A percentile compares a stretch with the other conserved stretches of the same genome.
Evolutionary conservation across 257 asterid genomes (phyloP).

Genomic region (Nicotiana sylvestris): DNA sequence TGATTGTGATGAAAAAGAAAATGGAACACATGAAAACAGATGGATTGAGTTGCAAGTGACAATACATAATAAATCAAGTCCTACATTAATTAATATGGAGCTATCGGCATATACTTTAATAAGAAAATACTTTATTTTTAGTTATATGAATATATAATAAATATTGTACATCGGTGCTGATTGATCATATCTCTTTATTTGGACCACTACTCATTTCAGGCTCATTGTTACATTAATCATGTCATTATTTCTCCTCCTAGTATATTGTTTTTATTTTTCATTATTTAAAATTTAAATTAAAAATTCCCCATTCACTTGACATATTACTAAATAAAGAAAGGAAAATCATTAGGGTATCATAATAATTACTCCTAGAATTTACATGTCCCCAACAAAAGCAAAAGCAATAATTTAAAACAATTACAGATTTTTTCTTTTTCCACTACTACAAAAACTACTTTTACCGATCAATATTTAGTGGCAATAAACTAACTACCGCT

Average conservation of each 20-base stretch:
- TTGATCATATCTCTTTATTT: constrained; percentile 29
- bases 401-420: not conserved
- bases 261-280: constrained; percentile 1
- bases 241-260: constrained; percentile 33
- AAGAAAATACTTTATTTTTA: not conserved
- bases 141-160: not conserved
- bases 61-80: not conserved
- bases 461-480: too few species aligned
- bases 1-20: constrained; percentile 23
- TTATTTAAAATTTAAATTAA: not conserved
- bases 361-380: not conserved
- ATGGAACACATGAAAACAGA: constrained; percentile 25
- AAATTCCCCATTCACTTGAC: constrained; percentile 37
- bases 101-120: not conserved
- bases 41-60: constrained; percentile 6
- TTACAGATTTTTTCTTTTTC: not conserved
- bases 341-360: not conserved
- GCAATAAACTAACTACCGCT: too few species aligned
- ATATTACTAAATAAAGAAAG: constrained; percentile 12
- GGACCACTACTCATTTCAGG: constrained; percentile 52
- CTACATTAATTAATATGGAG: not conserved
- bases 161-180: constrained; percentile 14
- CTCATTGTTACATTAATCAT: constrained; percentile 61
- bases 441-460: too few species aligned
- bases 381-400: not conserved